Percentiles rank a stretch among this genome's conserved stretches.
Conservation (phyloP, 2,329 filamentous ascomycete species). For the Elsinoe arachidis region DNA sequence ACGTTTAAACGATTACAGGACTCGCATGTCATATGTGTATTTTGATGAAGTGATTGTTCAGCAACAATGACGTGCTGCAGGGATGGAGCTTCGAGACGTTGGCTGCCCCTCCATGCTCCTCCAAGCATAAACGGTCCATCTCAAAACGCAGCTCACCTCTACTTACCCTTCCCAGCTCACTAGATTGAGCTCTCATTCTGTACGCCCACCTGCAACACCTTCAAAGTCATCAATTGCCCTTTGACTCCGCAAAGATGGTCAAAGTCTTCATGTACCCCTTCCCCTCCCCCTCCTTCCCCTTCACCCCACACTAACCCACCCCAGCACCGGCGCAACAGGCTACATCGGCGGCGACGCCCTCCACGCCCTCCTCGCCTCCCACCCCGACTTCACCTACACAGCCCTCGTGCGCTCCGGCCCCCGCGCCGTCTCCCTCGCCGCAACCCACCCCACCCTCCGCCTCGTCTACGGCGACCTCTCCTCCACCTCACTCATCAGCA, state of each 20-base stretch:
- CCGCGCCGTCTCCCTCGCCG: conserved; percentile 14
- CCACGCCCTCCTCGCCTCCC: conserved; percentile 35
- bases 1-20: too few relatives aligned
- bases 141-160: too few relatives aligned
- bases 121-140: too few relatives aligned
- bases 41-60: too few relatives aligned
- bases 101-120: too few relatives aligned
- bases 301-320: neutral
- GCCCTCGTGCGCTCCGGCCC: conserved; percentile 38
- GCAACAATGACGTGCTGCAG: too few relatives aligned
- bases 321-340: conserved; percentile 21
- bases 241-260: neutral
- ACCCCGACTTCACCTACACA: conserved; percentile 43
- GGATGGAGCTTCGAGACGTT: too few relatives aligned
- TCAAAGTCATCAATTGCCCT: neutral
- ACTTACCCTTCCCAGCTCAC: too few relatives aligned
- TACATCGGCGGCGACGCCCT: conserved; percentile 41
- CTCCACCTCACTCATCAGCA: conserved; percentile 35
- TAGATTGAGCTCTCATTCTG: too few relatives aligned
- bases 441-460: conserved; percentile 35
- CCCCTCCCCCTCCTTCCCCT: neutral
- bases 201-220: too few relatives aligned
- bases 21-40: too few relatives aligned
- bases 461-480: conserved; percentile 46
- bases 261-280: neutral